Evolutionary conservation across 352 stramenopile species (phyloP), one percentile per base, ranked within the genome.

Genomic region (Achlya hypogyna): DNA sequence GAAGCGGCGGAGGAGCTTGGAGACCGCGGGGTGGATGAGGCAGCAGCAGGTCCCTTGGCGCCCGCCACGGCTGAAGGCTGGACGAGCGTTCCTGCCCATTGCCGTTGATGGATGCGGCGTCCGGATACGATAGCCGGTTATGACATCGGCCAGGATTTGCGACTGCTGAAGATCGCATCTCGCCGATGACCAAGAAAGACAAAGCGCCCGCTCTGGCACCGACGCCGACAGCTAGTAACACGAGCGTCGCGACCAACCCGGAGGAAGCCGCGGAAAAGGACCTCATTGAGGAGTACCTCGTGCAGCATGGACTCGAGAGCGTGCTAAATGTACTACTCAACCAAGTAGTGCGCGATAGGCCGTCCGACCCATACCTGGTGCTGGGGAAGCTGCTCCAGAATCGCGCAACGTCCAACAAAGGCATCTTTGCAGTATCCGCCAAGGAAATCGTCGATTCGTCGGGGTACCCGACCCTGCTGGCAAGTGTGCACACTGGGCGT

Each of bases 291-390:
- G 72, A 76, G 6, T 93, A 93, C 62, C 64, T 93, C 40, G 64
- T 74, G 22, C 79, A 90, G 40, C 82, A 93, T 72, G 72, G 75
- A 63, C 74, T 93, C 14, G 84, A 93, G 67, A 70, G 69, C 31
- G 72, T 75, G 9, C 74, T 93, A 0, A 93, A 89, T 53, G 77
- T 88, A 14, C 72, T 81, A 20, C 75, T 93, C 51, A 93, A 91
- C 73, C 72, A 85, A 51, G 73, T 93, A 38, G 81, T 93, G 27
- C 78, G 76, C 14, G 72, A 72, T 54, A 79, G 82, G 0, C 84
- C 84, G 0, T 73, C 74, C 14, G 84, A 93, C 64, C 84, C 84
- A 34, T 84, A 88, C 64, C 65, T 89, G 28, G 77, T 88, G 68
- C 74, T 93, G 51, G 88, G 79, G 16, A 75, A 78, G 22, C 62